Evolutionary conservation across 1,139 yeast genomes (phyloP), one percentile per base, ranked within the genome.

Genomic region (Diutina rugosa): DNA sequence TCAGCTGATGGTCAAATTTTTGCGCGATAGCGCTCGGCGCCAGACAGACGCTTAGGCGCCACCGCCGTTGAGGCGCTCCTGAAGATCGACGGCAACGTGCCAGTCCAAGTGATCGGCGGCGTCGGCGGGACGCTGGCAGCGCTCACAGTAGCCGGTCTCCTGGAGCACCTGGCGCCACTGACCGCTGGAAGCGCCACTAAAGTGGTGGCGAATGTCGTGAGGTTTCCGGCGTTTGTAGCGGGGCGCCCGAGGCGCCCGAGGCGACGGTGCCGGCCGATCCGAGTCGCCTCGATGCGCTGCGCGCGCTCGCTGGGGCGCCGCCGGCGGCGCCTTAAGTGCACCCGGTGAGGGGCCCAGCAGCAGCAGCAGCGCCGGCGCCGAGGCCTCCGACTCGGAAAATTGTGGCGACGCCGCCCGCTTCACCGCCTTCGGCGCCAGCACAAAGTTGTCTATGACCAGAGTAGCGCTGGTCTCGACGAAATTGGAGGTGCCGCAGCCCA

Each of bases 41-140:
- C 35, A 21, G 26, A 21, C 26, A 21, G 2, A 3, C 26, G 26
- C 26, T 21, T 21, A 21, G 26, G 26, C 26, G 29, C 51, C 30
- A 5, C 6, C n/a, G n/a, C 41, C 41, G 41, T 46, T 46, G 61
- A 64, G 55, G 67, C 70, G 66, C 46, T 67, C 63, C 0, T 78
- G 72, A 14, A 76, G 65, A 6, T 73, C 74, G 52, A 71, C 61
- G 0, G 79, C 80, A 47, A 69, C 59, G 59, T 76, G 80, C 56
- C 61, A 74, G 60, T 76, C 80, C 41, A 66, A 67, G 59, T 76
- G 80, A 58, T 75, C 80, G 38, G 69, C 63, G 3, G 69, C 72
- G 59, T 74, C 73, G 2, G 63, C 65, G 1, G 73, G 64, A 1
- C 56, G 47, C 4, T 59, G 56, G 59, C 79, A 75, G 7, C 32